Evolutionary conservation across 345 rosid genomes (phyloP).

Genomic region (Populus ilicifolia): DNA sequence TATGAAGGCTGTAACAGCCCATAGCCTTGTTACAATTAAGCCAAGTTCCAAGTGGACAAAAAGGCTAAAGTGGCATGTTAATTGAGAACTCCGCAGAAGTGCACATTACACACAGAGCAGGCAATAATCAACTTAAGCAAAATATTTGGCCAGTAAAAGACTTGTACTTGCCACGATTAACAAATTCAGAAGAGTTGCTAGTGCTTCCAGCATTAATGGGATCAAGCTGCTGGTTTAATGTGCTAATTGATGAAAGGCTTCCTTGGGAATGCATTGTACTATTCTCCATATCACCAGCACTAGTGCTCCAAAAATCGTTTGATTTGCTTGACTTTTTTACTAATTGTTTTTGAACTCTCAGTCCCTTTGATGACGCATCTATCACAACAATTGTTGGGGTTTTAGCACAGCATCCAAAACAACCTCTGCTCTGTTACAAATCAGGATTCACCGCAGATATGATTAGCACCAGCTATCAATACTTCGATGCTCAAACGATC

Average conservation of each 20-base stretch:
- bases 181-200: constrained; percentile 60
- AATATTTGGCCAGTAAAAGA: background rate
- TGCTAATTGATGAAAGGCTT: constrained; percentile 56
- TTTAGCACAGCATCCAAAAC: constrained; percentile 71
- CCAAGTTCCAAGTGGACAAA: background rate
- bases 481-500: background rate
- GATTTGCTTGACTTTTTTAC: constrained; percentile 41
- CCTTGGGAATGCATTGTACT: constrained; percentile 49
- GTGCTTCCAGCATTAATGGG: constrained; percentile 37
- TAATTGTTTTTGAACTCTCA: constrained; percentile 43
- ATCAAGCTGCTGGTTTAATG: constrained; percentile 47
- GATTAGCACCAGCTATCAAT: constrained; percentile 34
- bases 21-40: background rate
- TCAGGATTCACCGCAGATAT: constrained; percentile 33
- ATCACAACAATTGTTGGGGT: constrained; percentile 39
- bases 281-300: constrained; percentile 59
- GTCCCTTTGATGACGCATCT: constrained; percentile 53
- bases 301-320: constrained; percentile 62
- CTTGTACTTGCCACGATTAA: constrained; percentile 59
- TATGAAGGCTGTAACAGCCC: background rate
- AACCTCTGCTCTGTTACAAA: constrained; percentile 94
- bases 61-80: background rate
- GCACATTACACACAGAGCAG: background rate
- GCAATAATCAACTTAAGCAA: constrained; percentile 1
- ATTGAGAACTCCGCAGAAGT: background rate